Conservation (phyloP, 805 yeast species). For the Candida jianshihensis region DNA sequence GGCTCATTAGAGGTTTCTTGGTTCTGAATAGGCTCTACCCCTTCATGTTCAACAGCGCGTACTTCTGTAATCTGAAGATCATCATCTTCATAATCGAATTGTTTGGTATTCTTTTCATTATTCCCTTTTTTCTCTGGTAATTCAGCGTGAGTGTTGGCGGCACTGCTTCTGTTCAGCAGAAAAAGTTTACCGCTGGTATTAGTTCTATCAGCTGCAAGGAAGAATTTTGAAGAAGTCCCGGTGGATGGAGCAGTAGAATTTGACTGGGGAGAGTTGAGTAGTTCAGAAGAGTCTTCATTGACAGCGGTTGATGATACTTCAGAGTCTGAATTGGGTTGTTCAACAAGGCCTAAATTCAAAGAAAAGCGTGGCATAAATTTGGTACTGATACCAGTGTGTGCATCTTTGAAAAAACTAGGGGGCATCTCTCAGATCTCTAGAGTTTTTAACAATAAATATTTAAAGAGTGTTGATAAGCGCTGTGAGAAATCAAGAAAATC, state of each 20-base stretch:
- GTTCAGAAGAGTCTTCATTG: background rate
- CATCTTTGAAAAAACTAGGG: constrained; percentile 21
- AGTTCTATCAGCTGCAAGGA: background rate
- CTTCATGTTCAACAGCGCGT: constrained; percentile 17
- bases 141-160: constrained; percentile 1
- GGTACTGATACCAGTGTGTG: constrained; percentile 12
- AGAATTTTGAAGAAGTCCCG: constrained; percentile 7
- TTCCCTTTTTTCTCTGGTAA: background rate
- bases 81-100: constrained; percentile 16
- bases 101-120: too few relatives aligned
- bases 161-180: constrained; percentile 3
- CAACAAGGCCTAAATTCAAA: constrained; percentile 12
- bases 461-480: background rate
- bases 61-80: constrained; percentile 37
- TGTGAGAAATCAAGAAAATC: too few relatives aligned
- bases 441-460: background rate
- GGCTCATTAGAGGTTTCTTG: too few relatives aligned
- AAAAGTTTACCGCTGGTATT: constrained; percentile 5
- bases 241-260: constrained; percentile 6
- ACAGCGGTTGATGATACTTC: constrained; percentile 2
- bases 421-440: constrained; percentile 9
- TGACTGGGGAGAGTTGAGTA: background rate
- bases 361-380: constrained; percentile 19
- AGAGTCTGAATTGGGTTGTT: constrained; percentile 6
- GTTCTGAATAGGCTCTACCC: background rate